Evolutionary conservation across 371 early-diverging fungal genomes (phyloP).

Genomic region (Umbelopsis sp.): DNA sequence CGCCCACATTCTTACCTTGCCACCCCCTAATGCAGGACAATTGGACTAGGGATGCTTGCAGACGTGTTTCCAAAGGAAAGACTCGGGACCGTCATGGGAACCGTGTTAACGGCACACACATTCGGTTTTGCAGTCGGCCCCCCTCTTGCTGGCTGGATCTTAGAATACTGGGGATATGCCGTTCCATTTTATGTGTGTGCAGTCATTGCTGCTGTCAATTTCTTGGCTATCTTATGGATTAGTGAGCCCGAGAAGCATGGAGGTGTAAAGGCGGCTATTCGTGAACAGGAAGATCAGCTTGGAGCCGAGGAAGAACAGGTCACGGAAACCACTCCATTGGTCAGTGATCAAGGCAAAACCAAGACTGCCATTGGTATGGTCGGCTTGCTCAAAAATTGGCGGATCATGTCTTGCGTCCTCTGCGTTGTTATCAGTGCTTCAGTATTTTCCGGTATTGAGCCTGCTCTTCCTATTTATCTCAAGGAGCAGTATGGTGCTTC

Average conservation of each 20-base stretch:
- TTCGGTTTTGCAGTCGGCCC: constrained; percentile 80
- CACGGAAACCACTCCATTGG: constrained; percentile 19
- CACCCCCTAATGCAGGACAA: constrained; percentile 47
- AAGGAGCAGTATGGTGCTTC: constrained; percentile 45
- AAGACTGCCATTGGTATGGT: constrained; percentile 48
- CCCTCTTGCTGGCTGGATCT: constrained; percentile 76
- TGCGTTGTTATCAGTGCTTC: constrained; percentile 61
- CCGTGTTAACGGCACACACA: constrained; percentile 72
- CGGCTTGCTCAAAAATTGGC: constrained; percentile 56
- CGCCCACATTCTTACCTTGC: background rate
- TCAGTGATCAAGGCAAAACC: background rate
- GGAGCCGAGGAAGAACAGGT: constrained; percentile 23
- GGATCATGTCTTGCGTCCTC: constrained; percentile 54
- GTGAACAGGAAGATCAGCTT: constrained; percentile 22
- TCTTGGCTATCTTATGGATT: constrained; percentile 66
- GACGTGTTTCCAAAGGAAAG: constrained; percentile 74
- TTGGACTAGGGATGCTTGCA: constrained; percentile 78
- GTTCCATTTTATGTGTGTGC: constrained; percentile 81
- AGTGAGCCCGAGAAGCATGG: constrained; percentile 49
- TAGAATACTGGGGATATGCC: constrained; percentile 63
- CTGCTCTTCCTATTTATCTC: constrained; percentile 64
- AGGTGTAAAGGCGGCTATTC: constrained; percentile 27
- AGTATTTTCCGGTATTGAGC: constrained; percentile 67
- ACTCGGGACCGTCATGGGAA: constrained; percentile 79
- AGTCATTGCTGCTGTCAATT: constrained; percentile 67